These are phyloP conservation scores for Ophiorrhiza pumila DNA, from an alignment of 257 asterid species.

Conservation along the genomic window DNA sequence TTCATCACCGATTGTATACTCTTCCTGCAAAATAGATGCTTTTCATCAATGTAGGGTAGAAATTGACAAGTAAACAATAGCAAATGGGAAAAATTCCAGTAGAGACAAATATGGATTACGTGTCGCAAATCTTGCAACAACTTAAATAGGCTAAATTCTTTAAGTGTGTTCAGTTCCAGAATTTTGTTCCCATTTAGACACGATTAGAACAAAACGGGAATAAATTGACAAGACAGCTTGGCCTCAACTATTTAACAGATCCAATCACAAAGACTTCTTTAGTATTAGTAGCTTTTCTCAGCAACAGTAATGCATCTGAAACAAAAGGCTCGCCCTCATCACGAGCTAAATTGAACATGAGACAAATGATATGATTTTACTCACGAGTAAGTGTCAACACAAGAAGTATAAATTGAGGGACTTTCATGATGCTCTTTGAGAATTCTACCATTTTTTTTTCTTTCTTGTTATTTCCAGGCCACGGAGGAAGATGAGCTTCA, in stretches of 20 bases:
- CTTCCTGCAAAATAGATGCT: conserved; percentile 55
- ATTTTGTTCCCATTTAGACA: neutral
- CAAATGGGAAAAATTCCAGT: neutral
- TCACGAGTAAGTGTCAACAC: neutral
- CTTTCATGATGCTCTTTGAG: too few relatives aligned
- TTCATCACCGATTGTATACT: conserved; percentile 61
- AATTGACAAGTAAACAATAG: neutral
- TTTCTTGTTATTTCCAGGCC: too few relatives aligned
- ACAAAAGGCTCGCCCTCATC: neutral
- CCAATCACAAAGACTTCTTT: neutral
- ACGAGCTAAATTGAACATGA: neutral
- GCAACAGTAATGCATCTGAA: neutral
- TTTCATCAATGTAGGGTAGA: neutral
- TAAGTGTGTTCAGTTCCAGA: neutral
- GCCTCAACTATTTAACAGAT: neutral
- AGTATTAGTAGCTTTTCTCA: too few relatives aligned
- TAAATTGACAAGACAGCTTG: too few relatives aligned
- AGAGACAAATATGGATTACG: neutral
- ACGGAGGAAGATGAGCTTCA: too few relatives aligned
- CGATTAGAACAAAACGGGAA: too few relatives aligned
- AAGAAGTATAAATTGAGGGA: too few relatives aligned
- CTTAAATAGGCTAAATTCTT: neutral
- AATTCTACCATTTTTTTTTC: too few relatives aligned
- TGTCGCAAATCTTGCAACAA: neutral
- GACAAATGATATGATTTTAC: neutral